Percentiles rank a stretch among this genome's conserved stretches.
phyloP scores from a whole-genome alignment of 257 asterid species.

The Fraxinus pennsylvanica region DNA sequence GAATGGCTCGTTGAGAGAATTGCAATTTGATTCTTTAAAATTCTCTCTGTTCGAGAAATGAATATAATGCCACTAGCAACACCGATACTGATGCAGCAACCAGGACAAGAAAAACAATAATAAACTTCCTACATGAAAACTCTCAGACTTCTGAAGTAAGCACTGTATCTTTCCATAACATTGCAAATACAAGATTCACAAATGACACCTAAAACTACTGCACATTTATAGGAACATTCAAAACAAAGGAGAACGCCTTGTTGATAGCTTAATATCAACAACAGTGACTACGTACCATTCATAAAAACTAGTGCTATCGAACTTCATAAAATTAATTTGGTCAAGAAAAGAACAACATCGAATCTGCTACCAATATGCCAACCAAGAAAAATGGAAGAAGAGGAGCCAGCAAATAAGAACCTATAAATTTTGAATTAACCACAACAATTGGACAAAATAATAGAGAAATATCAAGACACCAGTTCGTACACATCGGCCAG shows the following conservation, averaged over 20 bases:
- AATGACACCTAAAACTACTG: not conserved
- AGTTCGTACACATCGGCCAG: not conserved
- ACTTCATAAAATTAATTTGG: not conserved
- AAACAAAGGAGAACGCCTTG: too few species aligned
- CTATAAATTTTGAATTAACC: not conserved
- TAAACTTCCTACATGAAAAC: not conserved
- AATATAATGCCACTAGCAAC: not conserved
- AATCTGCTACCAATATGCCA: too few species aligned
- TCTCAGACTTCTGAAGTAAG: not conserved
- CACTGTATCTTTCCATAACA: not conserved
- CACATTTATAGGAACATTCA: not conserved
- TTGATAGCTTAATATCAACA: not conserved
- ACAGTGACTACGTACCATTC: not conserved
- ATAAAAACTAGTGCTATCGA: not conserved
- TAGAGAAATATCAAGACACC: not conserved
- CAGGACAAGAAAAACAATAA: not conserved
- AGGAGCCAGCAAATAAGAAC: not conserved
- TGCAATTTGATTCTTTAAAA: not conserved
- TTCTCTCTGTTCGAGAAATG: not conserved
- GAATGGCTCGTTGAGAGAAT: not conserved
- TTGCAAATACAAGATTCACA: not conserved
- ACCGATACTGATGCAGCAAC: not conserved
- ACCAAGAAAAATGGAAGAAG: too few species aligned
- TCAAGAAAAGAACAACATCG: not conserved
- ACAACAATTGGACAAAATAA: not conserved